Conservation (phyloP, 192 early-diverging fungal species). For the Anaeromyces robustus region DNA sequence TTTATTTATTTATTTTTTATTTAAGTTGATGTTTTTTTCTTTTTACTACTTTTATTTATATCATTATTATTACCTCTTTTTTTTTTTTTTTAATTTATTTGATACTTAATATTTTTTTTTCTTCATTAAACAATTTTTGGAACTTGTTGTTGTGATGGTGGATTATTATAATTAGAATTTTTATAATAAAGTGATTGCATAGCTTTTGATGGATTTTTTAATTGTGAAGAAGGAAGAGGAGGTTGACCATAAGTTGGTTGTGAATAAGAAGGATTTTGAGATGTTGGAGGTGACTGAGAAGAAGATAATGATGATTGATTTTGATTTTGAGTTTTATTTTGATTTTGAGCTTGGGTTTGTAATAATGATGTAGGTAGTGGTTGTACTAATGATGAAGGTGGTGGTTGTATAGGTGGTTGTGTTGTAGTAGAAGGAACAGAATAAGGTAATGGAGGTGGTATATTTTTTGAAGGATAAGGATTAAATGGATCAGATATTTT, state of each 20-base stretch:
- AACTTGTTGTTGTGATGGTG: neutral
- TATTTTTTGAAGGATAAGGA: neutral
- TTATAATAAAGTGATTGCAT: neutral
- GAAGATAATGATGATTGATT: too few relatives aligned
- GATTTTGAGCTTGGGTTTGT: too few relatives aligned
- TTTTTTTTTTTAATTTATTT: too few relatives aligned
- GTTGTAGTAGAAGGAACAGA: neutral
- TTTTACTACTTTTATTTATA: too few relatives aligned
- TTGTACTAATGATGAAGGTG: too few relatives aligned
- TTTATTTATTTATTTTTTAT: too few relatives aligned
- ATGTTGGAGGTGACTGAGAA: too few relatives aligned
- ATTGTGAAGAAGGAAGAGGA: neutral
- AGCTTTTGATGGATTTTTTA: neutral
- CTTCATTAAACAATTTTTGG: neutral
- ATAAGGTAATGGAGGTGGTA: neutral
- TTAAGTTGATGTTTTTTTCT: too few relatives aligned
- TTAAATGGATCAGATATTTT: neutral
- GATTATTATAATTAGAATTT: neutral
- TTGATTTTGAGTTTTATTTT: too few relatives aligned
- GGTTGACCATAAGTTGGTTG: neutral
- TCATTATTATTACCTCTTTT: too few relatives aligned
- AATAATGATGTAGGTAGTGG: too few relatives aligned
- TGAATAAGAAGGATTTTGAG: neutral
- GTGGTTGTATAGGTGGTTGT: neutral
- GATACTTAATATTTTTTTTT: too few relatives aligned